A percentile compares a stretch with the other conserved stretches of the same genome.
Evolutionary conservation across 2,329 filamentous ascomycete species (phyloP).

Genomic region (Colletotrichum orbiculare): DNA sequence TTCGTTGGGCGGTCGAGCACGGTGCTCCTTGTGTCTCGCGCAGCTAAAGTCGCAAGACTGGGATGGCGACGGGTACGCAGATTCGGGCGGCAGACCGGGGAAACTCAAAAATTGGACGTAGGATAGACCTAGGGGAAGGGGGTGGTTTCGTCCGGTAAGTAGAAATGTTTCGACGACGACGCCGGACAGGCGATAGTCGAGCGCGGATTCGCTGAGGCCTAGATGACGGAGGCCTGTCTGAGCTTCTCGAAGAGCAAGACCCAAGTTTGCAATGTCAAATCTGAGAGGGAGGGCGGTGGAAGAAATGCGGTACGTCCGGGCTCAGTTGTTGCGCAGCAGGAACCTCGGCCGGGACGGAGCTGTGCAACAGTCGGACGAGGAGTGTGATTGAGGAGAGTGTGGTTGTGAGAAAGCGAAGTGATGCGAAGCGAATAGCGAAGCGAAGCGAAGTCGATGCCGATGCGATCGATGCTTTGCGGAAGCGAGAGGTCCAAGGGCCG

Average conservation of each 20-base stretch:
- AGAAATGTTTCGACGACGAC: slow-evolving; percentile 33
- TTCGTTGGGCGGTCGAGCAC: slow-evolving; percentile 31
- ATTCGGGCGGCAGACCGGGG: slow-evolving; percentile 29
- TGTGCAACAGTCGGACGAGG: slow-evolving; percentile 2
- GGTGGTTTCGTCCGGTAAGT: slow-evolving; percentile 23
- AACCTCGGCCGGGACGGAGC: slow-evolving; percentile 18
- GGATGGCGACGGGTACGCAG: slow-evolving; percentile 28
- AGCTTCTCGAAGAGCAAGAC: slow-evolving; percentile 18
- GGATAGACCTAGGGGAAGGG: slow-evolving; percentile 8
- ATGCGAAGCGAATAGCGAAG: neutral
- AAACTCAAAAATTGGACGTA: slow-evolving; percentile 25
- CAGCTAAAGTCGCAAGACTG: slow-evolving; percentile 36
- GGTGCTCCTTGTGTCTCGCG: slow-evolving; percentile 33
- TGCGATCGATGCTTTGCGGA: slow-evolving; percentile 25
- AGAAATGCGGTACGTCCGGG: neutral
- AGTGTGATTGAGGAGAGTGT: slow-evolving; percentile 13
- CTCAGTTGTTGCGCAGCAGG: neutral
- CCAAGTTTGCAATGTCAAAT: slow-evolving; percentile 12
- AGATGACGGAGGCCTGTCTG: slow-evolving; percentile 8
- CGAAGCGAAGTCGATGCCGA: slow-evolving; percentile 7
- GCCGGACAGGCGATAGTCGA: slow-evolving; percentile 19
- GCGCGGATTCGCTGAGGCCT: slow-evolving; percentile 31
- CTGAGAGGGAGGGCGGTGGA: neutral
- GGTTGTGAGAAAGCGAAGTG: slow-evolving; percentile 9
- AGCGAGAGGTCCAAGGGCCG: slow-evolving; percentile 11